Conservation (phyloP, 1,139 yeast species). For the Geotrichum restrictum region DNA sequence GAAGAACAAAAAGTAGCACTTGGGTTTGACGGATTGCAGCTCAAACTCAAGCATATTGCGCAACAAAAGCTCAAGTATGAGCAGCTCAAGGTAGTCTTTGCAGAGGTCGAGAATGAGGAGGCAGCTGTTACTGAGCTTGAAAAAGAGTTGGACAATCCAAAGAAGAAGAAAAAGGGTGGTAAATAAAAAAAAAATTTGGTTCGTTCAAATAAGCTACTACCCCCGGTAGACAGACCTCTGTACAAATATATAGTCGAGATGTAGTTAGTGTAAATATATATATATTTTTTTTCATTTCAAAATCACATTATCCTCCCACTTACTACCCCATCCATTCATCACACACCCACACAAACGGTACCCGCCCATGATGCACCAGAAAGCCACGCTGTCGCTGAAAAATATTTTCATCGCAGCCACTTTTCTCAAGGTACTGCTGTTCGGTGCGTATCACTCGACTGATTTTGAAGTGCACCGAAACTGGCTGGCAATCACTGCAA, state of each 20-base stretch:
- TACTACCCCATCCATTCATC: not conserved
- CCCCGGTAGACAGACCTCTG: no score
- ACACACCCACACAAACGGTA: not conserved
- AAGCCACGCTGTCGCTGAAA: constrained; percentile 47
- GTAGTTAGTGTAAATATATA: not conserved
- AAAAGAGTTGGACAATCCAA: not conserved
- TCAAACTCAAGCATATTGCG: constrained; percentile 43
- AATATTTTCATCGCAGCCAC: constrained; percentile 62
- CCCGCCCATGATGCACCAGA: not conserved
- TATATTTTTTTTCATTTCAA: not conserved
- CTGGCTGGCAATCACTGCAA: constrained; percentile 88
- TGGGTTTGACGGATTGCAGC: constrained; percentile 62
- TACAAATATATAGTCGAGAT: no score
- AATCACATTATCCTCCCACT: not conserved
- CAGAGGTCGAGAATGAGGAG: constrained; percentile 25
- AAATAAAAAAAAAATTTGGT: not conserved
- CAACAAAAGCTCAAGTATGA: constrained; percentile 33
- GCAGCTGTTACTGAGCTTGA: not conserved
- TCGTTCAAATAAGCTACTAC: not conserved
- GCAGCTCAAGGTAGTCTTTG: constrained; percentile 33
- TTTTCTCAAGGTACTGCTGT: constrained; percentile 51
- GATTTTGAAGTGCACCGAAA: constrained; percentile 97
- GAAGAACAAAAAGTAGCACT: constrained; percentile 36
- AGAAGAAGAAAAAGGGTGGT: not conserved
- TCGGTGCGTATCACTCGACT: constrained; percentile 61